Conservation (phyloP, 31 red algal species). For the Asparagopsis taxiformis region DNA sequence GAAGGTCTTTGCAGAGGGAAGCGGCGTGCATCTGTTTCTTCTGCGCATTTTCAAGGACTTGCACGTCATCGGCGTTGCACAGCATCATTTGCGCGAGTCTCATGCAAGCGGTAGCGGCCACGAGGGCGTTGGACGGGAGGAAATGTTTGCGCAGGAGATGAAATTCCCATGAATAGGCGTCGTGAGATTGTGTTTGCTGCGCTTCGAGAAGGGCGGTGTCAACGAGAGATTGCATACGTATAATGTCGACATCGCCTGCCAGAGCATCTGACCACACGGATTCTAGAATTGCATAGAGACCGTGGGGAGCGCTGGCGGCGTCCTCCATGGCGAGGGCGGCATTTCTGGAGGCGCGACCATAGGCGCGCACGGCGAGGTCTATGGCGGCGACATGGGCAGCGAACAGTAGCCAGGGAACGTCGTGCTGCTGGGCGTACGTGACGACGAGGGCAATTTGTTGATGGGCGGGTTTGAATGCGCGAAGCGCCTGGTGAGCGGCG, state of each 20-base stretch:
- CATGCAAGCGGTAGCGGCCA: constrained; percentile 11
- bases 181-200: neutral
- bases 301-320: constrained; percentile 2
- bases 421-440: neutral
- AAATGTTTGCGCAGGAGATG: neutral
- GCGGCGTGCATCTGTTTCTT: constrained; percentile 11
- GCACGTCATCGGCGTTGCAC: neutral
- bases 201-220: neutral
- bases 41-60: neutral
- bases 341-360: constrained; percentile 2
- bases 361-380: constrained; percentile 3
- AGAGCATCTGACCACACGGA: constrained; percentile 27
- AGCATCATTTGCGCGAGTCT: constrained; percentile 10
- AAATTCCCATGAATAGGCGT: constrained; percentile 9
- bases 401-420: neutral
- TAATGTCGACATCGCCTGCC: constrained; percentile 3
- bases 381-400: constrained; percentile 17
- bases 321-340: constrained; percentile 12
- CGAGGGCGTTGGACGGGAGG: neutral
- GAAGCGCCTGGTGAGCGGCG: neutral
- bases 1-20: constrained; percentile 1
- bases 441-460: neutral
- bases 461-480: neutral
- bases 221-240: neutral
- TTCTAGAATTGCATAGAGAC: constrained; percentile 5